Percentiles rank a stretch among this genome's conserved stretches.
These are phyloP conservation scores for Aphanomyces cochlioides DNA, from an alignment of 352 stramenopile genomes.

Conservation along the genomic window DNA sequence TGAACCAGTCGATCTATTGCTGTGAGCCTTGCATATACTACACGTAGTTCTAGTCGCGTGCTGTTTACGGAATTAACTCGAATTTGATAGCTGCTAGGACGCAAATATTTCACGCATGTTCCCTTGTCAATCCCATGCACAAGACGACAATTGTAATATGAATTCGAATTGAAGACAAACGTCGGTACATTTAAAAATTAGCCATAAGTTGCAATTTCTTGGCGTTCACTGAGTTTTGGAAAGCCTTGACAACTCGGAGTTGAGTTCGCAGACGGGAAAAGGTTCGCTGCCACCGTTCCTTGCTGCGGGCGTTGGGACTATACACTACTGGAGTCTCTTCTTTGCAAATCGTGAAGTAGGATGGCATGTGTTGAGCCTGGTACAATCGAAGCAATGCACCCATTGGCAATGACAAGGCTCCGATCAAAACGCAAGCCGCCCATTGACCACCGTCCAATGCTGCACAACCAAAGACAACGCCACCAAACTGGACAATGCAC, in stretches of 20 bases:
- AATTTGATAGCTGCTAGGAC: too few species aligned
- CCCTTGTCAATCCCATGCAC: not conserved
- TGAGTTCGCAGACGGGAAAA: slow-evolving; percentile 54
- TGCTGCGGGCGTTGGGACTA: slow-evolving; percentile 39
- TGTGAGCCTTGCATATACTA: not conserved
- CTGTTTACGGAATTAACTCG: not conserved
- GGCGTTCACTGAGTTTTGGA: slow-evolving; percentile 33
- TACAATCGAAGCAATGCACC: slow-evolving; percentile 48
- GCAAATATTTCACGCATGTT: not conserved
- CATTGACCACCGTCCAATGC: slow-evolving; percentile 44
- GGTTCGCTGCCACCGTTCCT: slow-evolving; percentile 56
- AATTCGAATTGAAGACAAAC: not conserved
- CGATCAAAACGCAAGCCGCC: slow-evolving; percentile 54
- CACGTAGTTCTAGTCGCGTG: not conserved
- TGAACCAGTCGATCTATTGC: too few species aligned
- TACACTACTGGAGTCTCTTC: slow-evolving; percentile 17
- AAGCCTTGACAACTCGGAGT: slow-evolving; percentile 59
- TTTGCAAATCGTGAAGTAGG: slow-evolving; percentile 11
- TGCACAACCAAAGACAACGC: slow-evolving; percentile 57
- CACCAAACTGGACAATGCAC: slow-evolving; percentile 93
- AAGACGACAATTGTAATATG: not conserved
- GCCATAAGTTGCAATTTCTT: slow-evolving; percentile 4
- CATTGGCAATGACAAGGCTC: slow-evolving; percentile 49
- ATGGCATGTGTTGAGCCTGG: slow-evolving; percentile 4
- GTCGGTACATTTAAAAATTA: not conserved